phyloP scores from a whole-genome alignment of 2,329 filamentous ascomycete genomes.

The Pyricularia sp. region DNA sequence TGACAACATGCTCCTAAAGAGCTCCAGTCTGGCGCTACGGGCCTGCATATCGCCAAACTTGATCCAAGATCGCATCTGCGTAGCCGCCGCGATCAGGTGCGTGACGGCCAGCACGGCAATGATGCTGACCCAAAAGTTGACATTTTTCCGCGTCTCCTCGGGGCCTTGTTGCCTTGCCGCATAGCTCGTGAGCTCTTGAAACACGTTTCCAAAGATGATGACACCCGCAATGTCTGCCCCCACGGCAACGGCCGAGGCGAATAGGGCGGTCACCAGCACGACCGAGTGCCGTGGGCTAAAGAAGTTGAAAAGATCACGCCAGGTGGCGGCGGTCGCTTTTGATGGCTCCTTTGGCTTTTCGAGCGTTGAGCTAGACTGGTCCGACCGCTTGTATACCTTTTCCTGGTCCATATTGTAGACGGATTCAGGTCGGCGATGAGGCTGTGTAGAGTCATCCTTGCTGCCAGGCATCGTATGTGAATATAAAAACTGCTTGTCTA shows the following conservation, averaged over 20 bases:
- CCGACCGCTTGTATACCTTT: neutral
- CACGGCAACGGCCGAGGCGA: conserved; percentile 50
- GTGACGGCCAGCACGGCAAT: conserved; percentile 53
- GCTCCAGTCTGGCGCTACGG: conserved; percentile 46
- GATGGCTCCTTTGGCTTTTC: neutral
- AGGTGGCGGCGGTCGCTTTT: neutral
- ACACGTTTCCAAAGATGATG: conserved; percentile 65
- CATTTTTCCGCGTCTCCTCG: conserved; percentile 35
- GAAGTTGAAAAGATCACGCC: conserved; percentile 51
- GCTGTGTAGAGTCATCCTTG: neutral
- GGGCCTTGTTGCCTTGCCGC: conserved; percentile 43
- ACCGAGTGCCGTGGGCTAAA: conserved; percentile 11
- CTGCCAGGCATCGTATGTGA: neutral
- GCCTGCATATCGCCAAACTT: conserved; percentile 76
- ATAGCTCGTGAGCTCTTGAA: conserved; percentile 60
- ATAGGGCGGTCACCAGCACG: conserved; percentile 30
- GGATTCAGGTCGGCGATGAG: neutral
- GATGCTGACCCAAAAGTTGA: conserved; percentile 52
- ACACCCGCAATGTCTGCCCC: conserved; percentile 56
- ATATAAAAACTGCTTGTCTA: neutral
- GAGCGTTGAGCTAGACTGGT: neutral
- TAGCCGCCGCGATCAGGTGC: conserved; percentile 45
- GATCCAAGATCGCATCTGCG: conserved; percentile 64
- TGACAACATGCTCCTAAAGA: conserved; percentile 61
- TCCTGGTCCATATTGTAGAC: neutral